phyloP scores from a whole-genome alignment of 2,329 filamentous ascomycete genomes.

The Hortaea sp. region DNA sequence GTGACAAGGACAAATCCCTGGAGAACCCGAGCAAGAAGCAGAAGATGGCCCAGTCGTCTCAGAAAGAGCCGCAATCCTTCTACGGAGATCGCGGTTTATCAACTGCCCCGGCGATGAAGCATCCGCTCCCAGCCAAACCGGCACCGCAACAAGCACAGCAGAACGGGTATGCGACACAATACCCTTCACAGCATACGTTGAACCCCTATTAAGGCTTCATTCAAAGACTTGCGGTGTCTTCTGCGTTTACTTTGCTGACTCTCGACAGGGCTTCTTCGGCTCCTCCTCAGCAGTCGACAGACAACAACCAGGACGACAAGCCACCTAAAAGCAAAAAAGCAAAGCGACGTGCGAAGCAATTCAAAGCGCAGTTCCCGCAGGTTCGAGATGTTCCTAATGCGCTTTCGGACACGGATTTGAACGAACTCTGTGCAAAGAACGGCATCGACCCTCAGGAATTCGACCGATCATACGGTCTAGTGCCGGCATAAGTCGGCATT shows the following conservation, averaged over 20 bases:
- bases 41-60: neutral
- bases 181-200: neutral
- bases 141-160: neutral
- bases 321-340: neutral
- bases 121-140: neutral
- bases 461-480: neutral
- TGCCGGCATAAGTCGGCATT: too few relatives aligned
- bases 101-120: neutral
- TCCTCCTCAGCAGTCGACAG: neutral
- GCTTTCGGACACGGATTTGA: neutral
- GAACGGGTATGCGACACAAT: neutral
- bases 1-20: neutral
- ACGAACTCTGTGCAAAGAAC: neutral
- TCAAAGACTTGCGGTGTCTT: neutral
- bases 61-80: neutral
- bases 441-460: neutral
- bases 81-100: neutral
- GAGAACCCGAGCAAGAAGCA: neutral
- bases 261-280: neutral
- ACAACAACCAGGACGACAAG: neutral
- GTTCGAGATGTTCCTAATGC: neutral
- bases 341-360: neutral
- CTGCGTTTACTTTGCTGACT: neutral
- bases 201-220: neutral
- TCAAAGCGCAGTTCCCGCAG: neutral